phyloP scores from a whole-genome alignment of 345 rosid species.

The Geranium rotundifolium region DNA sequence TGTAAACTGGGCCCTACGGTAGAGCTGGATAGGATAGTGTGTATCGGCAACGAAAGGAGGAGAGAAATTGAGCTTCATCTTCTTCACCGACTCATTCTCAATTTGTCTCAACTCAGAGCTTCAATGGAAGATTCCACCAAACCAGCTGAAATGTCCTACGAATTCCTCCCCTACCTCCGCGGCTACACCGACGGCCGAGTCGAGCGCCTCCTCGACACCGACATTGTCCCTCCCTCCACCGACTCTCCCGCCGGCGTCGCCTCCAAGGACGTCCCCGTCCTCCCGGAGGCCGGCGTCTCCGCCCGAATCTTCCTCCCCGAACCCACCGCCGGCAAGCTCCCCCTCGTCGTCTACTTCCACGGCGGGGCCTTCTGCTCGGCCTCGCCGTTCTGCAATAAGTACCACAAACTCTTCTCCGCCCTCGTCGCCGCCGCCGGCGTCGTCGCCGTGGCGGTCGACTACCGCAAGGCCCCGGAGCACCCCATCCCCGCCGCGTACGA shows the following conservation, averaged over 20 bases:
- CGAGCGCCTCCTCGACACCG: constrained; percentile 51
- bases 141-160: constrained; percentile 2
- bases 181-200: constrained; percentile 45
- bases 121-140: neutral
- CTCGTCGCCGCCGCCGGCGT: constrained; percentile 44
- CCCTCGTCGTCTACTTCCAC: constrained; percentile 62
- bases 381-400: constrained; percentile 41
- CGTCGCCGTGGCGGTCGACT: constrained; percentile 49
- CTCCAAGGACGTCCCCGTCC: constrained; percentile 51
- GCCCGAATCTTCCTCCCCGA: constrained; percentile 58
- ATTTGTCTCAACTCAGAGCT: too few species aligned
- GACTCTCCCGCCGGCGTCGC: constrained; percentile 41
- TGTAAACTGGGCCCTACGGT: too few species aligned
- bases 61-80: too few species aligned
- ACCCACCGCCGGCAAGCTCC: constrained; percentile 27
- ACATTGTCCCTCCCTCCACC: constrained; percentile 37
- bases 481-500: constrained; percentile 68
- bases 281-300: constrained; percentile 34
- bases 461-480: constrained; percentile 60
- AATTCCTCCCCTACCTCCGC: constrained; percentile 50
- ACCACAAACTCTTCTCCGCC: constrained; percentile 52
- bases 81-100: too few species aligned
- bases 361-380: constrained; percentile 75
- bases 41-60: too few species aligned
- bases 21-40: too few species aligned